Conservation (phyloP, 192 early-diverging fungal species). For the Entomortierella chlamydospora region DNA sequence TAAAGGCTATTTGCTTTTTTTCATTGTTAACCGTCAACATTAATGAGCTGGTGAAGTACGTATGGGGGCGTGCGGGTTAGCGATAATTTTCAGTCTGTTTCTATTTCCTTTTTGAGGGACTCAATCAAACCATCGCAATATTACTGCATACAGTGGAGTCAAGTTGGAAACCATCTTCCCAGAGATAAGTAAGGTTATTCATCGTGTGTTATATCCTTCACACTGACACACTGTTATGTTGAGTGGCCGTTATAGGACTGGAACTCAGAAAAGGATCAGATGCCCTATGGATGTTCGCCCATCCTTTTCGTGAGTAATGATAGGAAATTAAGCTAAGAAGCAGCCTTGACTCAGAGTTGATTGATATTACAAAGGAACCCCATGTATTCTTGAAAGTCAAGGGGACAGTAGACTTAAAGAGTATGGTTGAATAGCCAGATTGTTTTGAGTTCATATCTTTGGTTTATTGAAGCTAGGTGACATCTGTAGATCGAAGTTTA, state of each 20-base stretch:
- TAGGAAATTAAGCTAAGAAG: neutral
- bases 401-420: constrained; percentile 7
- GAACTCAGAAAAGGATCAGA: constrained; percentile 5
- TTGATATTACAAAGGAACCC: constrained; percentile 5
- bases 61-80: no score
- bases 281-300: constrained; percentile 19
- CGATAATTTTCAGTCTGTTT: no score
- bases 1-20: no score
- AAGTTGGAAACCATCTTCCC: constrained; percentile 18
- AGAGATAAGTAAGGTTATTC: neutral
- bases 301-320: constrained; percentile 17
- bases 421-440: no score
- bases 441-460: no score
- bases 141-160: constrained; percentile 14
- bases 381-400: constrained; percentile 12
- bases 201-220: no score
- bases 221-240: no score
- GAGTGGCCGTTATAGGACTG: constrained; percentile 26
- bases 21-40: no score
- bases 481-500: no score
- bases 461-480: neutral
- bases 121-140: constrained; percentile 17
- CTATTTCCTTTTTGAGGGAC: constrained; percentile 20
- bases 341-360: neutral
- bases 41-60: no score